phyloP scores from a whole-genome alignment of 306 rosid genomes.

The Cucurbita pepo region DNA sequence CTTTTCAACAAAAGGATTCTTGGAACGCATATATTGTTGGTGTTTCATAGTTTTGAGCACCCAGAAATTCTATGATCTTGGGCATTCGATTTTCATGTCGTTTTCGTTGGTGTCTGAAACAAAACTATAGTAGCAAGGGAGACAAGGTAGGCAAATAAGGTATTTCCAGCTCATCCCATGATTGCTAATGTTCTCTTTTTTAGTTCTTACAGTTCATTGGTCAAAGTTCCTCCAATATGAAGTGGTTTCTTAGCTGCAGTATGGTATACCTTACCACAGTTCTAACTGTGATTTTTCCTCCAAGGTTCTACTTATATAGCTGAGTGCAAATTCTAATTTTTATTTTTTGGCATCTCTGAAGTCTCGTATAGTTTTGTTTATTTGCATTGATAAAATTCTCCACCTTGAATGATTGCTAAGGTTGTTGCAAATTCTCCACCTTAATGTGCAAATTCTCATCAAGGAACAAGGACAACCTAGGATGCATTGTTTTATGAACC shows the following conservation, averaged over 20 bases:
- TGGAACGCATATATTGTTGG: slow-evolving; percentile 94
- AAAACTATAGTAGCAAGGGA: neutral
- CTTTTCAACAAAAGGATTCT: slow-evolving; percentile 64
- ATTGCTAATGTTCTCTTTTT: neutral
- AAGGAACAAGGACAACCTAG: too few species aligned
- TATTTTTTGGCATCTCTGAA: neutral
- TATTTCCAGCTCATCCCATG: neutral
- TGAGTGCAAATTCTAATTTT: neutral
- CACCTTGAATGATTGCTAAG: too few species aligned
- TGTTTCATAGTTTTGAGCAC: slow-evolving; percentile 30
- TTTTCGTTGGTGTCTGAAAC: too few species aligned
- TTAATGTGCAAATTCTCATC: too few species aligned
- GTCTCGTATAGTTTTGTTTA: too few species aligned
- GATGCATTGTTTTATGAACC: too few species aligned
- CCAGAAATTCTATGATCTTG: neutral
- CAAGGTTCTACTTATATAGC: neutral
- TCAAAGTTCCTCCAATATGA: neutral
- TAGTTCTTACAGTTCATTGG: neutral
- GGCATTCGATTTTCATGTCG: neutral
- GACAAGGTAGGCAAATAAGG: neutral
- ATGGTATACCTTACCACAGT: neutral
- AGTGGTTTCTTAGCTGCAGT: neutral
- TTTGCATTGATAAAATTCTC: too few species aligned
- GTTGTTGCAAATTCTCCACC: too few species aligned
- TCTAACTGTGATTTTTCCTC: neutral